These are phyloP conservation scores for Yamadazyma sp. DNA, from an alignment of 1,139 yeast genomes.

Conservation along the genomic window DNA sequence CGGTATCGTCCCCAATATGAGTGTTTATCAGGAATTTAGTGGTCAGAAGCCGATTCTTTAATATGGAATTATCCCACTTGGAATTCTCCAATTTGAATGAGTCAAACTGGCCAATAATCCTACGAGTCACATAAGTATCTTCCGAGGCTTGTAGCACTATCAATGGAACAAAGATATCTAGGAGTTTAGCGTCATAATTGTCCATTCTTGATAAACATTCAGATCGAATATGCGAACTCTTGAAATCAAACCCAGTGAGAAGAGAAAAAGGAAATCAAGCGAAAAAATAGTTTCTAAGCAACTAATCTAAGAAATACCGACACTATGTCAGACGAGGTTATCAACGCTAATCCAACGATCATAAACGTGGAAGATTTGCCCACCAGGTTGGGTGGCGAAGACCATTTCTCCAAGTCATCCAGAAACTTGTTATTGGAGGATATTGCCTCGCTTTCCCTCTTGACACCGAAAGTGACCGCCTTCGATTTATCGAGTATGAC, in stretches of 20 bases:
- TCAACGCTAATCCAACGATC: constrained; percentile 90
- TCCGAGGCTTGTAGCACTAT: constrained; percentile 14
- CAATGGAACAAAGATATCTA: constrained; percentile 38
- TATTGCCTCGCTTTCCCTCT: constrained; percentile 25
- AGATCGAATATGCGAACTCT: no score
- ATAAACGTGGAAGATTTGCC: constrained; percentile 78
- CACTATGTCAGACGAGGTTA: constrained; percentile 61
- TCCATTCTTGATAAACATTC: constrained; percentile 22
- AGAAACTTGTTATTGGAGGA: constrained; percentile 16
- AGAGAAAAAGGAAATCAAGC: no score
- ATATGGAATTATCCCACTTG: constrained; percentile 43
- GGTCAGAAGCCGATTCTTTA: constrained; percentile 38
- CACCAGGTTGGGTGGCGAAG: constrained; percentile 42
- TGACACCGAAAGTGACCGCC: constrained; percentile 2
- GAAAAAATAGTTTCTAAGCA: no score
- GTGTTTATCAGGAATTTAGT: constrained; percentile 31
- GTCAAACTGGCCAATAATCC: constrained; percentile 16
- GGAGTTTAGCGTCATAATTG: constrained; percentile 24
- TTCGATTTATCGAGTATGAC: neutral
- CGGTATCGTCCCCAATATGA: constrained; percentile 5
- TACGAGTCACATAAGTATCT: constrained; percentile 1
- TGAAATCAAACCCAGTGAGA: no score
- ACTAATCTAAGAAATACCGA: neutral
- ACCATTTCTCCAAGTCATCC: constrained; percentile 18
- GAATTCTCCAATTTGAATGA: constrained; percentile 21